Percentiles rank a stretch among this genome's conserved stretches.
phyloP scores from a whole-genome alignment of 106 monocot species.

The Posidonia australis region DNA sequence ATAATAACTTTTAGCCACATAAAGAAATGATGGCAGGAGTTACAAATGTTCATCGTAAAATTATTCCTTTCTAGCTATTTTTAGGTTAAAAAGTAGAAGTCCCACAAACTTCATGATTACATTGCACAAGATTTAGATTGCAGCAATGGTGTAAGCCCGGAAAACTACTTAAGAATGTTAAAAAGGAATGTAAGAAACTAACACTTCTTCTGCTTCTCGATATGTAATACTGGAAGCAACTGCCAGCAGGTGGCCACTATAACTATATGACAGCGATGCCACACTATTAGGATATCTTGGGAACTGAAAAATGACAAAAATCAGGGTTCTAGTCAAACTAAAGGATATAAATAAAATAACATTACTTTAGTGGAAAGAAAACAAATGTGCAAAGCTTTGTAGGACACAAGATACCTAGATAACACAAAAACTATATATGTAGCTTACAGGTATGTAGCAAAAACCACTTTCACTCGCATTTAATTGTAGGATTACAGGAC shows the following conservation, averaged over 20 bases:
- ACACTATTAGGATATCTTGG: constrained; percentile 5
- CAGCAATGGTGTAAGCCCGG: background rate
- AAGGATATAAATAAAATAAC: too few relatives aligned
- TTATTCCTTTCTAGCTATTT: background rate
- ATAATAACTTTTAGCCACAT: background rate
- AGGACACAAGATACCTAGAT: too few relatives aligned
- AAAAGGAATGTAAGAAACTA: background rate
- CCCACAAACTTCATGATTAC: background rate
- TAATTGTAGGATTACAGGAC: too few relatives aligned
- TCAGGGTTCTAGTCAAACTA: too few relatives aligned
- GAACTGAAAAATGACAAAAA: background rate
- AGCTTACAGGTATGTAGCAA: too few relatives aligned
- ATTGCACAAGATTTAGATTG: too few relatives aligned
- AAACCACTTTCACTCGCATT: too few relatives aligned
- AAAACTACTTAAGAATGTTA: background rate
- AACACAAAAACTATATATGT: too few relatives aligned
- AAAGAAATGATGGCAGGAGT: background rate
- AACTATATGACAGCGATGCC: background rate
- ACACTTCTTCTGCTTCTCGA: background rate
- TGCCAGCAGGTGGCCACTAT: background rate
- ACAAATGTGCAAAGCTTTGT: too few relatives aligned
- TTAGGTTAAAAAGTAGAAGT: background rate
- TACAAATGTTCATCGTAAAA: background rate
- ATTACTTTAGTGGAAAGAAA: too few relatives aligned
- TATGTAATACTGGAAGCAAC: background rate